Percentiles rank a stretch among this genome's conserved stretches.
Evolutionary conservation across 169 alveolate genomes (phyloP).

Genomic region (Theileria orientalis): DNA sequence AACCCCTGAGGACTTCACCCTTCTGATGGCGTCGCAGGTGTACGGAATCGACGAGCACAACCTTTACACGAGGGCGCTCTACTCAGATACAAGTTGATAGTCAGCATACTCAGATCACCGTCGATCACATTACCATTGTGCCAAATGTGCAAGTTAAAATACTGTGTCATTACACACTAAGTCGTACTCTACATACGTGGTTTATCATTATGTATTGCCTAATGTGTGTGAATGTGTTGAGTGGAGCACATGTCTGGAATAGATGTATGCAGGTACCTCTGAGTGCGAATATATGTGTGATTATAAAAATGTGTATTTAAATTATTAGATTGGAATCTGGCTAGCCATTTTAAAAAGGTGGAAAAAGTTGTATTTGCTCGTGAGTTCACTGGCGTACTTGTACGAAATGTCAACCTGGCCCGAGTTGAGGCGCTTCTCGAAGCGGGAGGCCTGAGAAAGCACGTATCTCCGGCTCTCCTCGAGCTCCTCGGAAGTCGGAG

Average conservation of each 20-base stretch:
- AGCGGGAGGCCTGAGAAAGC: conserved; percentile 12
- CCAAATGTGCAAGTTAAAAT: neutral
- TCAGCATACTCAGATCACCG: neutral
- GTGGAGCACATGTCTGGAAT: too few species aligned
- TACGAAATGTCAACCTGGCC: conserved; percentile 44
- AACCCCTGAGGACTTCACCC: conserved; percentile 42
- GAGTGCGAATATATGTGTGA: neutral
- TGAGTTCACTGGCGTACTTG: conserved; percentile 41
- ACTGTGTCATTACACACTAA: too few species aligned
- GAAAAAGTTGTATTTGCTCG: conserved; percentile 54
- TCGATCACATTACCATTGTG: neutral
- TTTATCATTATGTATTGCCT: too few species aligned
- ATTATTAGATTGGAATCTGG: conserved; percentile 4
- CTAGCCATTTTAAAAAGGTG: conserved; percentile 56
- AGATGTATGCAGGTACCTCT: too few species aligned
- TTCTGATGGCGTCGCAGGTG: conserved; percentile 37
- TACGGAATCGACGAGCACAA: conserved; percentile 46
- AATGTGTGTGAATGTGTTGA: too few species aligned
- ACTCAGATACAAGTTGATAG: neutral
- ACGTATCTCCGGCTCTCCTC: conserved; percentile 33
- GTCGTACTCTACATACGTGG: too few species aligned
- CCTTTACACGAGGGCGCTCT: conserved; percentile 54
- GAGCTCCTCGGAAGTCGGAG: conserved; percentile 24
- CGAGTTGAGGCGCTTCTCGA: conserved; percentile 29
- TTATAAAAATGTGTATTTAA: neutral